These are phyloP conservation scores for Grigorovia humatica DNA, from an alignment of 805 yeast genomes.

Conservation along the genomic window DNA sequence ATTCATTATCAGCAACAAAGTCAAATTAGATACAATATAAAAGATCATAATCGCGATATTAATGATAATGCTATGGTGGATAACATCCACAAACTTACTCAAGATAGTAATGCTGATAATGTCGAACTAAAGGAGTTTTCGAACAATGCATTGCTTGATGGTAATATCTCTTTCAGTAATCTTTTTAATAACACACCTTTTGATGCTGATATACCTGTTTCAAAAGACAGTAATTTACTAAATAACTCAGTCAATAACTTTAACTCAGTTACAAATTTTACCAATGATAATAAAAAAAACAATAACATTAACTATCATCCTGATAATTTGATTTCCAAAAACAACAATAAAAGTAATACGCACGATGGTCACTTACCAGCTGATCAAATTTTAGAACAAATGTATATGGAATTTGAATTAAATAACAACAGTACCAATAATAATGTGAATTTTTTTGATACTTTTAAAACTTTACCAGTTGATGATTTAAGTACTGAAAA, in stretches of 20 bases:
- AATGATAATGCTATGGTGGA: neutral
- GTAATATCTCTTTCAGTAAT: neutral
- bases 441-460: slow-evolving; percentile 3
- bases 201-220: neutral
- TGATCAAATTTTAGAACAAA: slow-evolving; percentile 10
- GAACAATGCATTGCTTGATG: slow-evolving; percentile 8
- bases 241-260: neutral
- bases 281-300: neutral
- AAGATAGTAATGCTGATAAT: neutral
- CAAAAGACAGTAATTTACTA: neutral
- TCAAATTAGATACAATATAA: neutral
- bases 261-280: neutral
- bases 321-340: no score
- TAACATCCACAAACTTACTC: neutral
- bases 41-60: neutral
- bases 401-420: slow-evolving; percentile 21
- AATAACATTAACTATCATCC: neutral
- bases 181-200: neutral
- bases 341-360: neutral
- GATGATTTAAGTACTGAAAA: neutral
- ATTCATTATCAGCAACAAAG: neutral
- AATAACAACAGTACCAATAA: slow-evolving; percentile 7
- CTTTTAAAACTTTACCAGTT: neutral
- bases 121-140: neutral
- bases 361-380: neutral